Conservation (phyloP, 2,329 filamentous ascomycete species). For the Huntiella abstrusa region DNA sequence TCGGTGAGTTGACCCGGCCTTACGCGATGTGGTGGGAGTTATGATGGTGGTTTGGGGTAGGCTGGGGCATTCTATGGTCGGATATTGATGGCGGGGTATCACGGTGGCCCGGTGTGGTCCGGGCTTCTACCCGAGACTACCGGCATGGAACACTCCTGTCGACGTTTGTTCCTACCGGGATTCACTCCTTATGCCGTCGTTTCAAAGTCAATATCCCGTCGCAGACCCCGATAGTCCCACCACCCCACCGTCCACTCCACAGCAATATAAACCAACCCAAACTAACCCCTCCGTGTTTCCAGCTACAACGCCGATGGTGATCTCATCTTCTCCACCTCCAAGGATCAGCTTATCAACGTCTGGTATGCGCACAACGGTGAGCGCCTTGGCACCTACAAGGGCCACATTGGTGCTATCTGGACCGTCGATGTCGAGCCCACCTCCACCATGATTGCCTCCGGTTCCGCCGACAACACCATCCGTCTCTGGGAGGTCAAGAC, state of each 20-base stretch:
- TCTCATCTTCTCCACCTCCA: conserved; percentile 84
- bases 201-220: too few relatives aligned
- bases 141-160: too few relatives aligned
- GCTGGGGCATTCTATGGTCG: too few relatives aligned
- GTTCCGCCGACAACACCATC: conserved; percentile 96
- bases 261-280: neutral
- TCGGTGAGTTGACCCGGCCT: conserved; percentile 34
- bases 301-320: conserved; percentile 92
- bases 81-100: too few relatives aligned
- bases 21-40: conserved; percentile 82
- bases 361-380: conserved; percentile 98
- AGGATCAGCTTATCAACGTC: conserved; percentile 91
- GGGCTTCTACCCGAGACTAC: too few relatives aligned
- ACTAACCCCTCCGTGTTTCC: conserved; percentile 12
- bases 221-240: too few relatives aligned
- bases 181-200: neutral
- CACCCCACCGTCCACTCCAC: too few relatives aligned
- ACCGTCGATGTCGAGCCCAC: conserved; percentile 93
- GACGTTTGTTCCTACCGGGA: neutral
- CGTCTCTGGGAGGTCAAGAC: conserved; percentile 91
- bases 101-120: too few relatives aligned
- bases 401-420: conserved; percentile 96
- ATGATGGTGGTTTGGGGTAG: conserved; percentile 20
- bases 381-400: conserved; percentile 87
- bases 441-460: conserved; percentile 77